These are phyloP conservation scores for Vitis hybrid DNA, from an alignment of 177 flowering plant genomes.

Conservation along the genomic window DNA sequence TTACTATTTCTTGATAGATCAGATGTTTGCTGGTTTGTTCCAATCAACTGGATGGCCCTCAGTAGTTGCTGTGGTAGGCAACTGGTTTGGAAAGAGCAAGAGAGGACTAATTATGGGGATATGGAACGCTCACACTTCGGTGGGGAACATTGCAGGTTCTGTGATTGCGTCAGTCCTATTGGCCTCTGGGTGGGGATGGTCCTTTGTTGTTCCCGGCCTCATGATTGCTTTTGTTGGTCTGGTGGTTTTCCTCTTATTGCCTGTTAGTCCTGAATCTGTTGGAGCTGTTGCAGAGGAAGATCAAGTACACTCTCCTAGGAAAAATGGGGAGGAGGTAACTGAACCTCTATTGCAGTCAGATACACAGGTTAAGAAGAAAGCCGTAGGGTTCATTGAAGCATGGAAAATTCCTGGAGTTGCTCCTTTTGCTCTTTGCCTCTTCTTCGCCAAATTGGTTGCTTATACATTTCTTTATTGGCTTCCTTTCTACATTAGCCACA, in stretches of 20 bases:
- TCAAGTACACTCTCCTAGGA: conserved; percentile 37
- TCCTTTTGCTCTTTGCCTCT: conserved; percentile 88
- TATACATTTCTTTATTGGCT: conserved; percentile 97
- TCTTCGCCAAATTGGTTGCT: conserved; percentile 92
- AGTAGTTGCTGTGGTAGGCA: conserved; percentile 91
- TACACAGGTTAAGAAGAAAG: conserved; percentile 25
- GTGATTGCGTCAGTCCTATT: conserved; percentile 69
- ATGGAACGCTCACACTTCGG: conserved; percentile 94
- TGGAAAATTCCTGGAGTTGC: conserved; percentile 97
- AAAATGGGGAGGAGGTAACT: conserved; percentile 32
- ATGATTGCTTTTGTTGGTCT: conserved; percentile 60
- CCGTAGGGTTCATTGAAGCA: conserved; percentile 87
- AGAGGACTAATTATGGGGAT: conserved; percentile 94
- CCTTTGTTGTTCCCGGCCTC: conserved; percentile 69
- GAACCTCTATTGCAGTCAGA: conserved; percentile 51
- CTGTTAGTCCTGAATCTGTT: conserved; percentile 70
- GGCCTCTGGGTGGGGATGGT: conserved; percentile 95
- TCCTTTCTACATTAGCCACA: conserved; percentile 81
- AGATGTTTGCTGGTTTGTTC: conserved; percentile 86
- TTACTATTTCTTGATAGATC: conserved; percentile 58
- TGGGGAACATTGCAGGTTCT: conserved; percentile 85
- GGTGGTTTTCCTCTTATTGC: conserved; percentile 60
- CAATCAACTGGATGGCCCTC: conserved; percentile 98
- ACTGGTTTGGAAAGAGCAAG: conserved; percentile 89
- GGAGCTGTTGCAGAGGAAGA: conserved; percentile 56